These are phyloP conservation scores for Leccinum uliginosum DNA, from an alignment of 768 basidiomycete genomes.

Conservation along the genomic window DNA sequence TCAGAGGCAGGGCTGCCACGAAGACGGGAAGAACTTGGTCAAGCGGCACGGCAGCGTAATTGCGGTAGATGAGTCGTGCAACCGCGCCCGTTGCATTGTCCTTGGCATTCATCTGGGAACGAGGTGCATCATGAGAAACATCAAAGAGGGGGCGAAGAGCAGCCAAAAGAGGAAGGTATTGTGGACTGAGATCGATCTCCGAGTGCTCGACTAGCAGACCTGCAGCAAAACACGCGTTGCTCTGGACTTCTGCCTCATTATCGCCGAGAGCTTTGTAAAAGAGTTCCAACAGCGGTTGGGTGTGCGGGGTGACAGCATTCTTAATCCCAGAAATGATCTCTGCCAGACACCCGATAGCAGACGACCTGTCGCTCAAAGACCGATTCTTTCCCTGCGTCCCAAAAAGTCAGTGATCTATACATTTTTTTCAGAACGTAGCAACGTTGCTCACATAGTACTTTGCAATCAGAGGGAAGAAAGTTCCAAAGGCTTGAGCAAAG, in stretches of 20 bases:
- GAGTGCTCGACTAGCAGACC: slow-evolving; percentile 91
- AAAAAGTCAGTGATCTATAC: neutral
- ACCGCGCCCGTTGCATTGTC: slow-evolving; percentile 98
- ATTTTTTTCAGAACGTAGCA: neutral
- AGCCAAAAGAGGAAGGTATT: slow-evolving; percentile 73
- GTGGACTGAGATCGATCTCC: slow-evolving; percentile 71
- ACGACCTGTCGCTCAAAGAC: slow-evolving; percentile 86
- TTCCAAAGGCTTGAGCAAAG: slow-evolving; percentile 75
- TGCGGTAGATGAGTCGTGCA: slow-evolving; percentile 79
- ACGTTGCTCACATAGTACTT: slow-evolving; percentile 79
- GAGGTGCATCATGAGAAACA: slow-evolving; percentile 56
- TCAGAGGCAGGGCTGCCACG: slow-evolving; percentile 76
- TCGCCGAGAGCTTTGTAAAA: slow-evolving; percentile 83
- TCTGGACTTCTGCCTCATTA: slow-evolving; percentile 86
- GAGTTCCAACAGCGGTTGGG: slow-evolving; percentile 75
- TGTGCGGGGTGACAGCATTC: slow-evolving; percentile 76
- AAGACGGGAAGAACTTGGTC: slow-evolving; percentile 88
- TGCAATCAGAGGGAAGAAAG: slow-evolving; percentile 86
- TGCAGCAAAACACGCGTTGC: slow-evolving; percentile 92
- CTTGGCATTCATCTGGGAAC: slow-evolving; percentile 73
- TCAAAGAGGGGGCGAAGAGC: slow-evolving; percentile 81
- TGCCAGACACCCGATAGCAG: slow-evolving; percentile 89
- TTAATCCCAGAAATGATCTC: slow-evolving; percentile 96
- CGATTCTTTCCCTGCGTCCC: slow-evolving; percentile 69
- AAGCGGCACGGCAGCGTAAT: slow-evolving; percentile 74